Base-by-base conservation (phyloP, 805 yeast genomes). In the Yarrowia sp. region DNA sequence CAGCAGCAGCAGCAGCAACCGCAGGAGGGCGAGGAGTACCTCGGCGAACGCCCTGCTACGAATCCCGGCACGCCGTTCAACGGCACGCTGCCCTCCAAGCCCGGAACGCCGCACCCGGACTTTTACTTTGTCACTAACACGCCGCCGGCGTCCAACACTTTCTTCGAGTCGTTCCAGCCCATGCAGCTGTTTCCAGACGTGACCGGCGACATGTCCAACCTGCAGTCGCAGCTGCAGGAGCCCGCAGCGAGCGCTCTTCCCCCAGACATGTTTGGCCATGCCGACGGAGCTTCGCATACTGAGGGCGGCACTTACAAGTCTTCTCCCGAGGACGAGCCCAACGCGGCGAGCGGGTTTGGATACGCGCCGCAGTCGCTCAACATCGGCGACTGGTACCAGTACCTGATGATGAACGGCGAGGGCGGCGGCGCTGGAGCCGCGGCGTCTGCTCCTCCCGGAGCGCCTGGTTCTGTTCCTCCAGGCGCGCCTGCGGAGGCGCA, bases 131-230 rank as follows among this genome's bases (percentile, higher is more conserved):
- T 72, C 22, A 72, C 74, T 14, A 68, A 67, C 39, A 64, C 74
- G 13, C 65, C 72, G 8, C 70, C 69, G 9, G 49, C 63, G 9
- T 62, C 71, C 6, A 68, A 68, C 55, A 55, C 65, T 13, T 79
- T 80, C 67, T 74, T 77, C 61, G 83, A 80, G 59, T 80, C 80
- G 65, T 82, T 82, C 71, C 83, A 82, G 68, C 85, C 85, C 16
- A 77, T 83, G 14, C 85, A 81, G 65, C 75, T 82, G 65, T 82
- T 82, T 66, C 85, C 85, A 5, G 68, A 77, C 25, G 62, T 29
- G 3, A 24, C 62, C 4, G 58, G 41, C 19, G 63, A 62, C 24
- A 27, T 32, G 33, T 21, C 62, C 21, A 38, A 38, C 19, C 47
- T 42, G 25, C 51, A 42, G 33, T 25, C 32, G 13, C 51, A 58